Evolutionary conservation across 2,329 filamentous ascomycete species (phyloP), one percentile per base, ranked within the genome.

Genomic region (Lachnellula occidentalis): DNA sequence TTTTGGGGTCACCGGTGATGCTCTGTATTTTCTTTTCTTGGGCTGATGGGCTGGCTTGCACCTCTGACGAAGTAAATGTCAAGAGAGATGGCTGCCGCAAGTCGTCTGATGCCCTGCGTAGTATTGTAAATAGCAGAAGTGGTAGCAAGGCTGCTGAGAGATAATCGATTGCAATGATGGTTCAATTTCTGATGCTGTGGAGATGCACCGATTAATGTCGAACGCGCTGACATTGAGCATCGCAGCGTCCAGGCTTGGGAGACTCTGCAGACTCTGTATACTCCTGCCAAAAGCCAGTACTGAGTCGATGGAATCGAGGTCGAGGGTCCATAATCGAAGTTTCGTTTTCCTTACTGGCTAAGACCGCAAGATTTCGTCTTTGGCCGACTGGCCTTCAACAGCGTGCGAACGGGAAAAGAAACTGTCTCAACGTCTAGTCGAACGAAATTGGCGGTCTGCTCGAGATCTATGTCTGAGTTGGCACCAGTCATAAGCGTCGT

Each of bases 151-250:
- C 39, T 6, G 54, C 54, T 3, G 39, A 54, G 15, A 54, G 45
- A 19, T 50, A 41, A 34, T 56, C 54, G 24, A 43, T 42, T 50
- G 50, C 8, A 58, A 14, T 7, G 34, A 51, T 15, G 47, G 39
- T 19, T 58, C 57, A 34, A 53, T 31, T 1, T 39, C 50, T 17
- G 41, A 21, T 8, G 36, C 24, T 24, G 22, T 24, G n/a, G 46
- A 52, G 8, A 37, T 49, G 4, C 39, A 19, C 50, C 48, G 51
- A 11, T 51, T 36, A 34, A 56, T 54, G 34, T 54, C 51, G 45
- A 56, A 56, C 4, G 57, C 45, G 1, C 57, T 53, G 6, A 59
- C 58, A 49, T 61, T 61, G 11, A 54, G 34, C 22, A 61, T 51
- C 12, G 54, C 55, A 45, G 49, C 53, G 22, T 61, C 54, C 5